Percentiles rank a stretch among this genome's conserved stretches.
phyloP scores from a whole-genome alignment of 371 early-diverging fungal genomes.

The Mucor indicus region DNA sequence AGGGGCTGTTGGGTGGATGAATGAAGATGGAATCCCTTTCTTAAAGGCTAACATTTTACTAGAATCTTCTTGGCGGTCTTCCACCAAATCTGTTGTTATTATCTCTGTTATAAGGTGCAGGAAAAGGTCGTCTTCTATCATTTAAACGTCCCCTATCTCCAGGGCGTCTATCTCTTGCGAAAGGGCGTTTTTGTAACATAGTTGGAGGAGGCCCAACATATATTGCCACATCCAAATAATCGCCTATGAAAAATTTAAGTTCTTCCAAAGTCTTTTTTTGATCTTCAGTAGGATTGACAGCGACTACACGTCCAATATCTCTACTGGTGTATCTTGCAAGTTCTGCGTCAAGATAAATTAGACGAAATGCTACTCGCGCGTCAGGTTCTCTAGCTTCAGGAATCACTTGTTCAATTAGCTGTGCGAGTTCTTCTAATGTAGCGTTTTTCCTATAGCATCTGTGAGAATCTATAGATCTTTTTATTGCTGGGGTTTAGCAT shows the following conservation, averaged over 20 bases:
- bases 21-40: no score
- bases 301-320: conserved; percentile 54
- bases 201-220: conserved; percentile 40
- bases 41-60: no score
- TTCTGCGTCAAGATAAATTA: conserved; percentile 50
- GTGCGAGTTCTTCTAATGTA: conserved; percentile 63
- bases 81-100: not conserved
- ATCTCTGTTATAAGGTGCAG: conserved; percentile 4
- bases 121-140: not conserved
- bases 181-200: not conserved
- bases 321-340: conserved; percentile 36
- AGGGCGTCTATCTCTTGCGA: not conserved
- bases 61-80: conserved; percentile 1
- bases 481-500: not conserved
- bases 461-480: not conserved
- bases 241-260: conserved; percentile 61
- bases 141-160: no score
- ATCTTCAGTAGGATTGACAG: conserved; percentile 39
- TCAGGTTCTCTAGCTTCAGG: conserved; percentile 53
- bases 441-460: conserved; percentile 58
- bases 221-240: conserved; percentile 60
- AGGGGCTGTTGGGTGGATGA: no score
- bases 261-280: conserved; percentile 58
- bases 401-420: conserved; percentile 50
- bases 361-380: conserved; percentile 54